Evolutionary conservation across 176 grass and related monocot species (phyloP), one percentile per base, ranked within the genome.

Genomic region (Leersia perrieri): DNA sequence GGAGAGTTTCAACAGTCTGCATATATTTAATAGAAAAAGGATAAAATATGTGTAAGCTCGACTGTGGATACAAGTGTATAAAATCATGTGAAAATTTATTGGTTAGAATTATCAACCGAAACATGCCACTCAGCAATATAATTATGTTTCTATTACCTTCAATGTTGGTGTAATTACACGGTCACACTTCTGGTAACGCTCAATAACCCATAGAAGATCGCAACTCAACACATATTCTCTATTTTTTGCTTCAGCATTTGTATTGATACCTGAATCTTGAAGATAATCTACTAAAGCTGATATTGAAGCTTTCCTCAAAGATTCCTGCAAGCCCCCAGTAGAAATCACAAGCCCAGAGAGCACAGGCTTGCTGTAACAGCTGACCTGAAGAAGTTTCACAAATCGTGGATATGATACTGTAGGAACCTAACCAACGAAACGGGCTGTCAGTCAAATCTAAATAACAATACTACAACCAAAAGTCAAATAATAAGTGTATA

Each of bases 321-420:
- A 98, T 66, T 93, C 95, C 75, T 95, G 95, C 84, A 98, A 90
- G 63, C 88, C 95, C 87, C 95, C 95, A n/a, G 78, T 90, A 89
- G 95, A 91, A 77, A 98, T 89, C 63, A 98, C 95, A 69, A 98
- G 88, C 23, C 95, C 92, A 77, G 95, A 89, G 73, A 95, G 95
- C 81, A 98, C 90, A 88, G 41, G 60, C 63, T 80, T 82, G 67
- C 95, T 98, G 85, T 91, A 98, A 82, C 83, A 89, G 62, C 63
- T 86, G 64, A 86, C 86, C 41, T 63, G 80, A 73, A 98, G 92
- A 89, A 98, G 90, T 60, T 98, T 91, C 82, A 98, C 88, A 25
- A 98, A 84, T 35, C 71, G 84, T 80, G 92, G 96, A 89, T 93
- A 98, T n/a, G 90, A 95, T 74, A 91, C 82, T 4, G 84, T 55